phyloP scores from a whole-genome alignment of 2,329 filamentous ascomycete species.

The Talaromyces sp. region DNA sequence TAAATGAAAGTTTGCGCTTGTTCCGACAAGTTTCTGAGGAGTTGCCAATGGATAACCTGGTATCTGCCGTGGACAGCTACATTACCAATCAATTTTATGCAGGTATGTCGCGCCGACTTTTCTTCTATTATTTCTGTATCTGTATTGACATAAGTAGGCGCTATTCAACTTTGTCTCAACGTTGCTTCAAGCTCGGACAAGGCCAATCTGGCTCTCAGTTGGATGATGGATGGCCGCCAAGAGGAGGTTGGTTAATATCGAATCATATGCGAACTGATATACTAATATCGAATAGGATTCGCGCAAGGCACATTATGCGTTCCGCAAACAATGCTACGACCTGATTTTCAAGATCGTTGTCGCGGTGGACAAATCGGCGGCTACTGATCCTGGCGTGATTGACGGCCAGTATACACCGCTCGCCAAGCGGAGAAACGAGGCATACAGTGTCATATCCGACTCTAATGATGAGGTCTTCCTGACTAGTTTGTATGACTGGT shows the following conservation, averaged over 20 bases:
- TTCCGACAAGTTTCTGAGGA: constrained; percentile 86
- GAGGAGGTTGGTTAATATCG: constrained; percentile 42
- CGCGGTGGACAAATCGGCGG: constrained; percentile 69
- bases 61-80: constrained; percentile 75
- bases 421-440: constrained; percentile 76
- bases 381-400: constrained; percentile 64
- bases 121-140: not conserved
- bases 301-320: constrained; percentile 63
- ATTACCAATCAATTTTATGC: constrained; percentile 83
- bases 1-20: constrained; percentile 83
- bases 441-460: constrained; percentile 82
- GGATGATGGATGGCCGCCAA: constrained; percentile 81
- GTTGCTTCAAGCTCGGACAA: constrained; percentile 84
- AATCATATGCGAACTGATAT: not conserved
- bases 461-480: constrained; percentile 93
- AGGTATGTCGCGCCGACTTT: constrained; percentile 38
- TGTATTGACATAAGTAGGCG: constrained; percentile 47
- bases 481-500: constrained; percentile 97
- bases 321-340: constrained; percentile 75
- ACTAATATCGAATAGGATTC: constrained; percentile 53
- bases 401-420: constrained; percentile 76
- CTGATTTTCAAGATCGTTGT: constrained; percentile 80
- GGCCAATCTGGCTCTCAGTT: constrained; percentile 77
- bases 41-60: constrained; percentile 75
- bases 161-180: constrained; percentile 78